phyloP scores from a whole-genome alignment of 2,329 filamentous ascomycete genomes.

The Pochonia chlamydosporia region DNA sequence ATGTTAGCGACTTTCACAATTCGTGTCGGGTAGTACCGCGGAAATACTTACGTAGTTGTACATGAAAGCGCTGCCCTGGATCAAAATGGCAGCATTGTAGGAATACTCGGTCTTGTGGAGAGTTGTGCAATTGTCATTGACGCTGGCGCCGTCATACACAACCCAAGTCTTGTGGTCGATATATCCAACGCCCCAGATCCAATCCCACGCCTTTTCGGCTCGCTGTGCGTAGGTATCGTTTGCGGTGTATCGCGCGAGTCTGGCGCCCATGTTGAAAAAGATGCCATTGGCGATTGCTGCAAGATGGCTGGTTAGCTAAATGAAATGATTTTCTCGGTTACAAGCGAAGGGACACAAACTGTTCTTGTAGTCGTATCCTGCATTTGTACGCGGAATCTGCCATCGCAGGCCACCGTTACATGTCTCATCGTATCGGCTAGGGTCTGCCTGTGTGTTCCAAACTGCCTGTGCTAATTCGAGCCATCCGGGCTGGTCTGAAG shows the following conservation, averaged over 20 bases:
- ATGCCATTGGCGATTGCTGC: slow-evolving; percentile 47
- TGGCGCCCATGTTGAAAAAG: slow-evolving; percentile 59
- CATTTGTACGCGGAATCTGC: slow-evolving; percentile 70
- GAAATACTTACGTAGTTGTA: slow-evolving; percentile 42
- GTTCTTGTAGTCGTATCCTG: slow-evolving; percentile 71
- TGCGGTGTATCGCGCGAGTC: slow-evolving; percentile 63
- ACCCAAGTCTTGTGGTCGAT: slow-evolving; percentile 53
- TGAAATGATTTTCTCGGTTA: no score
- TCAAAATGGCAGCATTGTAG: slow-evolving; percentile 47
- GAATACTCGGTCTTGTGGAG: slow-evolving; percentile 50
- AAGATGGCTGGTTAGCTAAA: not conserved
- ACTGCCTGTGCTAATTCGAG: slow-evolving; percentile 54
- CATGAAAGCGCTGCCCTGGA: slow-evolving; percentile 52
- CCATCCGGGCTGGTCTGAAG: slow-evolving; percentile 41
- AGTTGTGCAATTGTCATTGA: slow-evolving; percentile 42
- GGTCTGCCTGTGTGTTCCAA: slow-evolving; percentile 48
- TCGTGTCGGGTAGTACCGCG: not conserved
- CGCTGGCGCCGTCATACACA: slow-evolving; percentile 51
- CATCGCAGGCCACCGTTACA: slow-evolving; percentile 61
- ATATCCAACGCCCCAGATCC: slow-evolving; percentile 48
- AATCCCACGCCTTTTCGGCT: slow-evolving; percentile 57
- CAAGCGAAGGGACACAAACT: slow-evolving; percentile 25
- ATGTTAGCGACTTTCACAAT: not conserved
- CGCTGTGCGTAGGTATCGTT: slow-evolving; percentile 59
- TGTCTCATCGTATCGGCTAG: slow-evolving; percentile 49